These are phyloP conservation scores for Leptodermis oblonga DNA, from an alignment of 257 asterid species.

Conservation along the genomic window DNA sequence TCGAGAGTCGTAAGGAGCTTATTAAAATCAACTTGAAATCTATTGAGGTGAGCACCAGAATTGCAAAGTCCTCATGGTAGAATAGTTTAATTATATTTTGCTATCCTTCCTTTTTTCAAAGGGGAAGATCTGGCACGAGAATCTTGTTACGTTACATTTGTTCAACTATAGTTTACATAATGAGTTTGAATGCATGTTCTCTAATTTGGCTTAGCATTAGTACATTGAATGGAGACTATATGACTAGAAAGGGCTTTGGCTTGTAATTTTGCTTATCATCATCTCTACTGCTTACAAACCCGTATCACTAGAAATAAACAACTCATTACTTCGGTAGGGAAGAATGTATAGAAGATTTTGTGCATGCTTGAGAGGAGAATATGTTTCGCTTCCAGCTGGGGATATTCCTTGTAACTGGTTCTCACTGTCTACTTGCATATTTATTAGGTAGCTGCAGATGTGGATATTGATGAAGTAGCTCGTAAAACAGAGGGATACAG, in stretches of 20 bases:
- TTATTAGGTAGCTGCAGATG: slow-evolving; percentile 83
- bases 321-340: background rate
- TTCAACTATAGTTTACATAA: background rate
- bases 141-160: background rate
- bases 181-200: background rate
- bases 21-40: slow-evolving; percentile 81
- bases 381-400: background rate
- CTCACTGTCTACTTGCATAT: background rate
- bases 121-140: background rate
- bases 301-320: background rate
- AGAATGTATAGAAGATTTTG: too few species aligned
- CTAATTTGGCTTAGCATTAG: background rate
- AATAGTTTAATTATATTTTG: background rate
- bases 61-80: background rate
- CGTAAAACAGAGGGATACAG: slow-evolving; percentile 93
- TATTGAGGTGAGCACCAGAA: slow-evolving; percentile 58
- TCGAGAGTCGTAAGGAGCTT: slow-evolving; percentile 89
- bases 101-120: background rate
- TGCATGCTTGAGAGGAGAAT: background rate
- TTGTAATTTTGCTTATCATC: background rate
- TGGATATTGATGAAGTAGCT: slow-evolving; percentile 89
- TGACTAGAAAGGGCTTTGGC: background rate
- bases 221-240: background rate
- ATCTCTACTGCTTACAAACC: background rate
- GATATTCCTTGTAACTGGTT: background rate